Percentiles rank a stretch among this genome's conserved stretches.
Evolutionary conservation across 805 yeast genomes (phyloP).

Genomic region (Hanseniaspora pseudoguilliermondii): DNA sequence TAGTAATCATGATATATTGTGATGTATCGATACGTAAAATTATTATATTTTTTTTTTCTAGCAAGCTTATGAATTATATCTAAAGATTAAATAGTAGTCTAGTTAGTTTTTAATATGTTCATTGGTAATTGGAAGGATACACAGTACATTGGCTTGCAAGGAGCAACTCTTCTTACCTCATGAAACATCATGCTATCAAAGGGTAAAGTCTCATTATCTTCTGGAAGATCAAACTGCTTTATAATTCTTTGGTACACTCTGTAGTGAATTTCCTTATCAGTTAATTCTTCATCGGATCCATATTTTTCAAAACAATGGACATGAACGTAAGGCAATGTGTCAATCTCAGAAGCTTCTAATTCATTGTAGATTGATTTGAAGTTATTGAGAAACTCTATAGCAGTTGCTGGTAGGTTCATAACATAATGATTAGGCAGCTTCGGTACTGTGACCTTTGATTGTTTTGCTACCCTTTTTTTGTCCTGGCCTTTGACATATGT

Average conservation of each 20-base stretch:
- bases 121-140: slow-evolving; percentile 63
- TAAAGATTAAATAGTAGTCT: not conserved
- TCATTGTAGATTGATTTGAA: slow-evolving; percentile 57
- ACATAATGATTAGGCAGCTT: slow-evolving; percentile 56
- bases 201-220: slow-evolving; percentile 33
- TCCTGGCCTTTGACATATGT: slow-evolving; percentile 28
- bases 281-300: slow-evolving; percentile 53
- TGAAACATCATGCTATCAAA: slow-evolving; percentile 50
- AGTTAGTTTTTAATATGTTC: slow-evolving; percentile 17
- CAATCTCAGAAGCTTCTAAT: slow-evolving; percentile 28
- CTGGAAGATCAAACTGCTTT: slow-evolving; percentile 34
- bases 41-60: too few species aligned
- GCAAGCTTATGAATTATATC: too few species aligned
- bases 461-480: slow-evolving; percentile 18
- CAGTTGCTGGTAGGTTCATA: slow-evolving; percentile 93
- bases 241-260: slow-evolving; percentile 48
- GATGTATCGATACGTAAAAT: too few species aligned
- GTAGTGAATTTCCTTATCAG: slow-evolving; percentile 50
- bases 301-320: slow-evolving; percentile 89
- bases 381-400: slow-evolving; percentile 67
- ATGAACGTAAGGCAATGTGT: slow-evolving; percentile 60
- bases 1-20: too few species aligned
- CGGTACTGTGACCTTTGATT: slow-evolving; percentile 35
- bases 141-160: slow-evolving; percentile 93
- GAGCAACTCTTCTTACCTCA: slow-evolving; percentile 85